A percentile compares a stretch with the other conserved stretches of the same genome.
Conservation (phyloP, 306 rosid genomes). For the Cucumis sativus region DNA sequence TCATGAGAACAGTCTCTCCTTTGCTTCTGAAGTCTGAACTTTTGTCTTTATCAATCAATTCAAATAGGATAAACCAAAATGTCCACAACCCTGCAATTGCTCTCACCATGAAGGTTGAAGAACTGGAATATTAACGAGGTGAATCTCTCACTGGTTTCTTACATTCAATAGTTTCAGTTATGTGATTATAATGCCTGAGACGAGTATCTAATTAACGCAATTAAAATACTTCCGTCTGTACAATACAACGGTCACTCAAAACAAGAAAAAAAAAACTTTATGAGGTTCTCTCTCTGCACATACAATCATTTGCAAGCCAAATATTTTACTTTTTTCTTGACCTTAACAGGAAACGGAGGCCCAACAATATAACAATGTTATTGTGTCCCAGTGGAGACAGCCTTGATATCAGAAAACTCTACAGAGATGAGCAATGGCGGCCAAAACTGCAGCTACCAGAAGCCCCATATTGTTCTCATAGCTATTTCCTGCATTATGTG, state of each 20-base stretch:
- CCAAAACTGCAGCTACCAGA: conserved; percentile 21
- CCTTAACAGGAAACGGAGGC: not conserved
- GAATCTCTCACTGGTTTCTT: conserved; percentile 3
- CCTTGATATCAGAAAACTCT: not conserved
- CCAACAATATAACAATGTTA: not conserved
- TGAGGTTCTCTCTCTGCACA: not conserved
- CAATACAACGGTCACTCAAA: not conserved
- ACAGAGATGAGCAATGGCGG: conserved; percentile 20
- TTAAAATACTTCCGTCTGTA: not conserved
- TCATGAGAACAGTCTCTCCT: not conserved
- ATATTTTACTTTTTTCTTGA: not conserved
- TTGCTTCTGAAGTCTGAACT: not conserved
- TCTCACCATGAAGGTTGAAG: not conserved
- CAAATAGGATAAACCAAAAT: conserved; percentile 70
- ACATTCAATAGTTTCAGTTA: too few species aligned
- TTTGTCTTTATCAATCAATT: conserved; percentile 17
- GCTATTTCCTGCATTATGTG: conserved; percentile 28
- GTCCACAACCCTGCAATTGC: conserved; percentile 67
- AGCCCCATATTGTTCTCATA: conserved; percentile 17
- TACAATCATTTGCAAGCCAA: not conserved
- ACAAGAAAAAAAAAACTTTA: not conserved
- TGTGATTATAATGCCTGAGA: not conserved
- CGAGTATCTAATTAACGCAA: not conserved
- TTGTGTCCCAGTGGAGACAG: not conserved
- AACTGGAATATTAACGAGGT: conserved; percentile 85